phyloP scores from a whole-genome alignment of 1,284 basidiomycete species.

The Pseudozyma sp. region DNA sequence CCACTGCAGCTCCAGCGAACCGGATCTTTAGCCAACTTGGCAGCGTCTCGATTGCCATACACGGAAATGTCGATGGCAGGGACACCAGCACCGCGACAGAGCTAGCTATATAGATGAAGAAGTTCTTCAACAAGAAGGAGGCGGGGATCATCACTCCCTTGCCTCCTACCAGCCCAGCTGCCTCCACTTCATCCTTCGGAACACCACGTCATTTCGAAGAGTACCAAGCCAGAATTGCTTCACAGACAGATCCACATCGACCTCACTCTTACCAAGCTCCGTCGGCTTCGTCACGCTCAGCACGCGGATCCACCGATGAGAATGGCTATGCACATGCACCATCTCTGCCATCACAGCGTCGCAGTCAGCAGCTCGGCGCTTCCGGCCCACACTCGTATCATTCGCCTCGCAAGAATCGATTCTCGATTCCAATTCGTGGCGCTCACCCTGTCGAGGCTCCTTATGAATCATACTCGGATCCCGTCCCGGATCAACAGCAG shows the following conservation, averaged over 20 bases:
- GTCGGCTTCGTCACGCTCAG: slow-evolving; percentile 16
- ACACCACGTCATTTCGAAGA: slow-evolving; percentile 39
- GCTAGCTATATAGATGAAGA: slow-evolving; percentile 33
- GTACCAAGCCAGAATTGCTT: slow-evolving; percentile 37
- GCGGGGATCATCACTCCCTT: slow-evolving; percentile 48
- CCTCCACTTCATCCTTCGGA: slow-evolving; percentile 28
- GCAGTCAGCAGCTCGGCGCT: slow-evolving; percentile 17
- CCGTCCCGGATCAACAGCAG: slow-evolving; percentile 14
- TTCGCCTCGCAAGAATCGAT: slow-evolving; percentile 26
- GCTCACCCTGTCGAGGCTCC: slow-evolving; percentile 6
- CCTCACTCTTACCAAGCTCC: slow-evolving; percentile 29
- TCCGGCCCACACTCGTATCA: slow-evolving; percentile 2
- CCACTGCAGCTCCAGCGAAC: no score
- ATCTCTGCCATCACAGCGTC: slow-evolving; percentile 16
- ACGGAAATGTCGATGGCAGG: slow-evolving; percentile 18
- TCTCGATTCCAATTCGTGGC: slow-evolving; percentile 4
- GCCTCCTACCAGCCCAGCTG: slow-evolving; percentile 33
- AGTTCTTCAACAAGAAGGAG: slow-evolving; percentile 47
- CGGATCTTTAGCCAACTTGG: background rate
- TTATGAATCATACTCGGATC: slow-evolving; percentile 36
- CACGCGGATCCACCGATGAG: slow-evolving; percentile 21
- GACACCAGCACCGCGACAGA: background rate
- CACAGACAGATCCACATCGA: slow-evolving; percentile 15
- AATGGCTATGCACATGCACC: slow-evolving; percentile 11
- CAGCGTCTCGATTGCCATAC: background rate